A percentile compares a stretch with the other conserved stretches of the same genome.
Conservation (phyloP, 2,329 filamentous ascomycete species). For the Aspergillus tubingensis region DNA sequence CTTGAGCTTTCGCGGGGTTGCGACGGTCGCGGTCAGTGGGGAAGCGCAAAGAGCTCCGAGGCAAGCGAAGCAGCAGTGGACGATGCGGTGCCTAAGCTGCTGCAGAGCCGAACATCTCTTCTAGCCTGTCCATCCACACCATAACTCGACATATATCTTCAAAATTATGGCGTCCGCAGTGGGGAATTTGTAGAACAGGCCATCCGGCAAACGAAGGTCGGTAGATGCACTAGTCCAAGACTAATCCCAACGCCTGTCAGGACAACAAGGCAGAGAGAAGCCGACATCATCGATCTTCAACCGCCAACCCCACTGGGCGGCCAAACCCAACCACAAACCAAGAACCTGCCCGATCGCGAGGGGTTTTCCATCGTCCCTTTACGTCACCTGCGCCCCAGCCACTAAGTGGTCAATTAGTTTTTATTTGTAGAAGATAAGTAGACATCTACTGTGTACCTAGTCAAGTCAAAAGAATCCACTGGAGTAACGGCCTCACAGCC, state of each 20-base stretch:
- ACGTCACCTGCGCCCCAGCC: slow-evolving; percentile 1
- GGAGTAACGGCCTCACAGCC: not conserved
- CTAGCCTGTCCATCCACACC: not conserved
- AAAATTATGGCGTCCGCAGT: not conserved
- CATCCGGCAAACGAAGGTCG: not conserved
- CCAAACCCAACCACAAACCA: not conserved
- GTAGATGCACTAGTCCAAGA: too few species aligned
- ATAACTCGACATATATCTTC: not conserved
- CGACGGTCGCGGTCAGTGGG: slow-evolving; percentile 1
- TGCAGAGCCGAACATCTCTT: not conserved
- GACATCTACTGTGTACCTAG: not conserved
- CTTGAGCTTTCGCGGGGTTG: slow-evolving; percentile 15
- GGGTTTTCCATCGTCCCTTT: not conserved
- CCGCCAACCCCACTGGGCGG: not conserved
- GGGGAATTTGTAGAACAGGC: not conserved
- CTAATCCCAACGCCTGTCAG: not conserved
- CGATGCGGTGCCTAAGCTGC: not conserved
- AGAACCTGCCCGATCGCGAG: not conserved
- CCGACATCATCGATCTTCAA: slow-evolving; percentile 8
- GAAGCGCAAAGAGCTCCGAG: slow-evolving; percentile 4
- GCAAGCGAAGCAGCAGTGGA: not conserved
- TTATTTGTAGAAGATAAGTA: not conserved
- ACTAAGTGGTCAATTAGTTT: not conserved
- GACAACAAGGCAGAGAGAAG: not conserved
- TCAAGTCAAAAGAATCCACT: not conserved